These are phyloP conservation scores for Aspergillus leporis DNA, from an alignment of 495 filamentous ascomycete species.

Conservation along the genomic window DNA sequence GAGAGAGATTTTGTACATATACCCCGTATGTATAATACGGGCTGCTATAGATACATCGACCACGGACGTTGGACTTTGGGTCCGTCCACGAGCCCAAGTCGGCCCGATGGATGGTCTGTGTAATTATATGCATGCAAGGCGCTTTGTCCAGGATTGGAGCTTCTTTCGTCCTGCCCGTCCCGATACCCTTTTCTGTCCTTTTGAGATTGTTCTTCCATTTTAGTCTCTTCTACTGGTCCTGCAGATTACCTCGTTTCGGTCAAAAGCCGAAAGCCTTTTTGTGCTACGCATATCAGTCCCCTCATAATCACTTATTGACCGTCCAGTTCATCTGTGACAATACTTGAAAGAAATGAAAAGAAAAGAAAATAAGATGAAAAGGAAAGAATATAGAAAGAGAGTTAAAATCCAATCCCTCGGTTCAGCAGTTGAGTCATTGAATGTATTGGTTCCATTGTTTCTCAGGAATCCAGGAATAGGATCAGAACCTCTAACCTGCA, in stretches of 20 bases:
- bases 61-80: neutral
- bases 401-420: neutral
- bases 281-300: too few relatives aligned
- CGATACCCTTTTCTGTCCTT: neutral
- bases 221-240: neutral
- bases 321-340: neutral
- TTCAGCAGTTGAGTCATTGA: neutral
- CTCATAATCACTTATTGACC: neutral
- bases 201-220: neutral
- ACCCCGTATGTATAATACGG: neutral
- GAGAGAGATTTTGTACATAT: neutral
- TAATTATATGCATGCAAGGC: neutral
- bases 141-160: neutral
- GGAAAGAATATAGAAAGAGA: neutral
- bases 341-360: neutral
- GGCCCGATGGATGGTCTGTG: slow-evolving; percentile 4
- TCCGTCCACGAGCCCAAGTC: neutral
- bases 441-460: neutral
- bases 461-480: too few relatives aligned
- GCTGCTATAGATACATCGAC: neutral
- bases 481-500: neutral
- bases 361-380: neutral
- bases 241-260: neutral
- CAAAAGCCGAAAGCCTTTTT: neutral
- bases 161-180: neutral